Evolutionary conservation across 805 yeast genomes (phyloP), one percentile per base, ranked within the genome.

Genomic region (Schizosaccharomyces cryophilus): DNA sequence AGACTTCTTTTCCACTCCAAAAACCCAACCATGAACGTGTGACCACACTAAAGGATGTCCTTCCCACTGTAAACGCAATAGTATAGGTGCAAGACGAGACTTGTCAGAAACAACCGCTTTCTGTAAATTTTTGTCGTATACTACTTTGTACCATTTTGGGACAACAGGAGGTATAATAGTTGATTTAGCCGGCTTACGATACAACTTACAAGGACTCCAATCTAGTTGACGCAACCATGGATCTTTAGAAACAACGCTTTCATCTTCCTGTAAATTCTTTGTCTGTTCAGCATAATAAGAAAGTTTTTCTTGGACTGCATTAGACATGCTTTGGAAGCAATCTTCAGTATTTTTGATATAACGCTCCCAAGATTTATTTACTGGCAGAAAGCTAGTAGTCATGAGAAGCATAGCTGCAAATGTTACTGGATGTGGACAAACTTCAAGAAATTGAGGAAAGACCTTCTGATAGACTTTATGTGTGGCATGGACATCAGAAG

Each of bases 351-450:
- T 75, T 5, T 75, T 70, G n/a, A 89, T 72, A 67, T 87, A 93
- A 1, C 76, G 69, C 15, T 80, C 74, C 98, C 98, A 93, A 15
- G 72, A 66, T 15, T 77, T 70, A 19, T 84, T 80, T 0, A 95
- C 83, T 1, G 99, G 95, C 51, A 94, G 72, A 59, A 89, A 79
- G 56, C 85, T 78, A 24, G 83, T 77, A 9, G 88, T 82, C 67
- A 93, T 73, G 62, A 80, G 83, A 65, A 84, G 76, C 56, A 93
- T 73, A 1, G 95, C 96, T 0, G 93, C 89, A 73, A 89, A 84
- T 17, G 95, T 85, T 1, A 90, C 95, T 0, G 98, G 96, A 70
- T 93, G 98, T 0, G 98, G 95, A 55, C 89, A 81, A 60, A 80
- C 77, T 40, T 73, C 66, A 31, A 78, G 69, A 67, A 86, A 93